Evolutionary conservation across 2,329 filamentous ascomycete genomes (phyloP).

Genomic region (Penicillium griseofulvum): DNA sequence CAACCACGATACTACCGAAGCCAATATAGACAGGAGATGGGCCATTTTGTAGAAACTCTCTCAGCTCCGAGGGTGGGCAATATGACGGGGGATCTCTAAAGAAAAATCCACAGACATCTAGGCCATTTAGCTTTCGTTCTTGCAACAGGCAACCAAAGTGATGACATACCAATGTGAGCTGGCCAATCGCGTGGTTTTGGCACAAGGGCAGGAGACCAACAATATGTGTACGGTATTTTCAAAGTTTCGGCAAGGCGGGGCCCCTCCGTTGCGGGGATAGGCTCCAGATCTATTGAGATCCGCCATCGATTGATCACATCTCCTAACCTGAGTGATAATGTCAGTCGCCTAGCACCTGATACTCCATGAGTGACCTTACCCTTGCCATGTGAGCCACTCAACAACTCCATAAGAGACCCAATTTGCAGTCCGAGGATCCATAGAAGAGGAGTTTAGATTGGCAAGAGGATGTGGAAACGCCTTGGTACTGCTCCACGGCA

Average conservation of each 20-base stretch:
- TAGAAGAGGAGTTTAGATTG: constrained; percentile 40
- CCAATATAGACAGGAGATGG: constrained; percentile 56
- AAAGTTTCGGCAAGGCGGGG: constrained; percentile 38
- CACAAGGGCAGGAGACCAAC: constrained; percentile 45
- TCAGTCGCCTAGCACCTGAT: not conserved
- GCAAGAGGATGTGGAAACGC: constrained; percentile 52
- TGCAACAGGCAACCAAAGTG: not conserved
- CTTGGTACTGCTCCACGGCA: constrained; percentile 50
- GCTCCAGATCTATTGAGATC: constrained; percentile 42
- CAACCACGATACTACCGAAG: constrained; percentile 57
- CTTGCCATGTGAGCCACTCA: constrained; percentile 52
- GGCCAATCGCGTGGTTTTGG: constrained; percentile 45
- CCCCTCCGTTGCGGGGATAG: constrained; percentile 37
- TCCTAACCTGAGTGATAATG: constrained; percentile 31
- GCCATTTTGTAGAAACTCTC: constrained; percentile 47
- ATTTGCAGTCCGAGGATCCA: constrained; percentile 29
- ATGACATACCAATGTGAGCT: constrained; percentile 33
- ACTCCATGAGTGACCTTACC: constrained; percentile 25
- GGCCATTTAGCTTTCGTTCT: not conserved
- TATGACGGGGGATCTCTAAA: constrained; percentile 42
- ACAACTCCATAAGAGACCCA: constrained; percentile 49
- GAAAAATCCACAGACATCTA: constrained; percentile 48
- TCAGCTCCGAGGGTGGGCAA: constrained; percentile 41
- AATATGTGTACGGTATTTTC: constrained; percentile 46
- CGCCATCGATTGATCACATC: constrained; percentile 49